These are phyloP conservation scores for Neofusicoccum sp. DNA, from an alignment of 2,329 filamentous ascomycete species.

Conservation along the genomic window DNA sequence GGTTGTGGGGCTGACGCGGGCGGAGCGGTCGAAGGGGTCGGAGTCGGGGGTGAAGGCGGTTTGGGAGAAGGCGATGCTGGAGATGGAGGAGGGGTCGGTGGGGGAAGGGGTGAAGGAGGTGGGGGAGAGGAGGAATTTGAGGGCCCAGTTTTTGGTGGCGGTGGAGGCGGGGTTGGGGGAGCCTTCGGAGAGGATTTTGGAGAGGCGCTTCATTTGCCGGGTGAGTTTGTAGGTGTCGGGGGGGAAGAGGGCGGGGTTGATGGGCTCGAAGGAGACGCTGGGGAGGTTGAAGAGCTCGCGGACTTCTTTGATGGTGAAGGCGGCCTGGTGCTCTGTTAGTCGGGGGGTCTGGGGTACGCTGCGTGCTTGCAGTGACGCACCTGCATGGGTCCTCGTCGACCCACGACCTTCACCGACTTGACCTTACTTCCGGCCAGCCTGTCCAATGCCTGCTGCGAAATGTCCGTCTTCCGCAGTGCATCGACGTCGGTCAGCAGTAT, in stretches of 20 bases:
- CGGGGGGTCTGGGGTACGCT: not conserved
- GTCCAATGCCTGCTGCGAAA: conserved; percentile 78
- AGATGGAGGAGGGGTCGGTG: conserved; percentile 45
- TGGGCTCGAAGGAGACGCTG: conserved; percentile 67
- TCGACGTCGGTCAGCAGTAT: conserved; percentile 78
- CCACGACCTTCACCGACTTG: conserved; percentile 80
- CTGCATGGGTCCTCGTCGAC: conserved; percentile 84
- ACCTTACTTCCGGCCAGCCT: conserved; percentile 70
- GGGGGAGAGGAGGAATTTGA: conserved; percentile 84
- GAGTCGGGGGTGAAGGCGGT: conserved; percentile 36
- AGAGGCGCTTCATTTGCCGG: conserved; percentile 71
- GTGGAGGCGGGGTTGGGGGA: conserved; percentile 52
- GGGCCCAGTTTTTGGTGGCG: conserved; percentile 70
- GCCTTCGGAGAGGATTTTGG: conserved; percentile 78
- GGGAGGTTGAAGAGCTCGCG: conserved; percentile 81
- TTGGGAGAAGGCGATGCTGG: conserved; percentile 66
- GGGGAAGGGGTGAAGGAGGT: conserved; percentile 61
- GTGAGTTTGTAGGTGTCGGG: conserved; percentile 66
- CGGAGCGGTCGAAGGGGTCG: conserved; percentile 52
- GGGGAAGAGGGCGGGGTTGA: conserved; percentile 67
- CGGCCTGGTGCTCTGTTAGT: conserved; percentile 57
- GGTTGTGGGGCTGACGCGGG: conserved; percentile 47
- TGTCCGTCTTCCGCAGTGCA: conserved; percentile 76
- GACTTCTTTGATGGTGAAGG: conserved; percentile 93
- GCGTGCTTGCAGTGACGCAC: conserved; percentile 44